Percentiles rank a stretch among this genome's conserved stretches.
These are phyloP conservation scores for Coleophoma crateriformis DNA, from an alignment of 2,329 filamentous ascomycete genomes.

Conservation along the genomic window DNA sequence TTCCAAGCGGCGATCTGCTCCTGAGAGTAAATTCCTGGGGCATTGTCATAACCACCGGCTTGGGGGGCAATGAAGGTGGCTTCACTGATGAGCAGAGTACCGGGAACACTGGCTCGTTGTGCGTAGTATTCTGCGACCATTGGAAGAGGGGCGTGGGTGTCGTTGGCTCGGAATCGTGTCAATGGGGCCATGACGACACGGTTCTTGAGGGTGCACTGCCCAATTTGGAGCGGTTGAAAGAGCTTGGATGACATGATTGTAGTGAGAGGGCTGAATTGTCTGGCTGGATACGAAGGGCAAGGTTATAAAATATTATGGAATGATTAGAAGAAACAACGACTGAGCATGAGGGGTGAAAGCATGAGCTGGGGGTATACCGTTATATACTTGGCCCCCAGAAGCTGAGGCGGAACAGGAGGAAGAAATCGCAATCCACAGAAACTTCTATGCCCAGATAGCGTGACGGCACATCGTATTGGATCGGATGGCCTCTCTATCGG, in stretches of 20 bases:
- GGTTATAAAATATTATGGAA: too few relatives aligned
- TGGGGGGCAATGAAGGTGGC: constrained; percentile 41
- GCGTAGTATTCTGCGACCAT: constrained; percentile 45
- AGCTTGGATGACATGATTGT: constrained; percentile 22
- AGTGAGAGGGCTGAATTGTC: too few relatives aligned
- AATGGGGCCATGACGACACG: constrained; percentile 51
- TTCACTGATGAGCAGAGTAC: constrained; percentile 52
- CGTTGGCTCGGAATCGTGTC: constrained; percentile 44
- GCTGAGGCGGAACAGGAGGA: too few relatives aligned
- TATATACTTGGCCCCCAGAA: too few relatives aligned
- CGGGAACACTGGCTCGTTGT: constrained; percentile 42
- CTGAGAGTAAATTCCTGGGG: constrained; percentile 49
- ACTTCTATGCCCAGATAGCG: too few relatives aligned
- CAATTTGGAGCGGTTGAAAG: constrained; percentile 37
- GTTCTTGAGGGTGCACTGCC: constrained; percentile 33
- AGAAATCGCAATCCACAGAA: too few relatives aligned
- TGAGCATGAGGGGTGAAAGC: too few relatives aligned
- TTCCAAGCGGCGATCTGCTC: constrained; percentile 52
- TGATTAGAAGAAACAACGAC: too few relatives aligned
- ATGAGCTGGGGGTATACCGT: too few relatives aligned
- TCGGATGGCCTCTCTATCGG: too few relatives aligned
- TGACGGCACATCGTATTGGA: too few relatives aligned
- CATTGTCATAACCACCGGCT: constrained; percentile 41
- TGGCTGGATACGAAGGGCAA: too few relatives aligned
- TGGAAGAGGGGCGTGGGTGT: constrained; percentile 38